Evolutionary conservation across 495 filamentous ascomycete species (phyloP).

Genomic region (Delitschia confertaspora): DNA sequence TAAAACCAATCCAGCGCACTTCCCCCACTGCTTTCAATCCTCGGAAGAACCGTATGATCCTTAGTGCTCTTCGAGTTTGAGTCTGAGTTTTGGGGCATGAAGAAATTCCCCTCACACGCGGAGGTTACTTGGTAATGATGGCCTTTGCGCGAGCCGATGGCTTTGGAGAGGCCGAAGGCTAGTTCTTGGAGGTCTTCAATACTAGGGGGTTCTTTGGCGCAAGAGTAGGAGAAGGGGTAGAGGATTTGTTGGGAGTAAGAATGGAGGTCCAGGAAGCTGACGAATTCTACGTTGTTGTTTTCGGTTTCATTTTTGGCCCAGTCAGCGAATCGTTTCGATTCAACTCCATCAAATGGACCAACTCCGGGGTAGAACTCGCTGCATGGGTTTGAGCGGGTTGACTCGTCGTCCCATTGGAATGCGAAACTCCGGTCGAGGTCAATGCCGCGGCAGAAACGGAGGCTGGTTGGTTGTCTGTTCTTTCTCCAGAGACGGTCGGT

Average conservation of each 20-base stretch:
- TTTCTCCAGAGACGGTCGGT: conserved; percentile 91
- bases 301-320: conserved; percentile 82
- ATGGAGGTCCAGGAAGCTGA: conserved; percentile 83
- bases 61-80: conserved; percentile 18
- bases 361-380: conserved; percentile 86
- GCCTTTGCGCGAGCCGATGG: conserved; percentile 64
- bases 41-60: conserved; percentile 32
- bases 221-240: conserved; percentile 86
- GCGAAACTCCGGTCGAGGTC: conserved; percentile 83
- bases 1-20: conserved; percentile 96
- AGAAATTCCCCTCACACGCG: conserved; percentile 76
- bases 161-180: conserved; percentile 79
- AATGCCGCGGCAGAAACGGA: conserved; percentile 75
- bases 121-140: conserved; percentile 72
- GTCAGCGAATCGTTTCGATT: conserved; percentile 63
- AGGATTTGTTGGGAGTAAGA: conserved; percentile 94
- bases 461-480: conserved; percentile 74
- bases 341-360: conserved; percentile 71
- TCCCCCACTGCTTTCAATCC: conserved; percentile 64
- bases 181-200: conserved; percentile 88
- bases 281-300: conserved; percentile 59
- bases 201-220: conserved; percentile 64
- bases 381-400: conserved; percentile 68
- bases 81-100: conserved; percentile 13
- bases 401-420: conserved; percentile 65